Conservation (phyloP, 805 yeast species). For the Teunomyces panamensis region DNA sequence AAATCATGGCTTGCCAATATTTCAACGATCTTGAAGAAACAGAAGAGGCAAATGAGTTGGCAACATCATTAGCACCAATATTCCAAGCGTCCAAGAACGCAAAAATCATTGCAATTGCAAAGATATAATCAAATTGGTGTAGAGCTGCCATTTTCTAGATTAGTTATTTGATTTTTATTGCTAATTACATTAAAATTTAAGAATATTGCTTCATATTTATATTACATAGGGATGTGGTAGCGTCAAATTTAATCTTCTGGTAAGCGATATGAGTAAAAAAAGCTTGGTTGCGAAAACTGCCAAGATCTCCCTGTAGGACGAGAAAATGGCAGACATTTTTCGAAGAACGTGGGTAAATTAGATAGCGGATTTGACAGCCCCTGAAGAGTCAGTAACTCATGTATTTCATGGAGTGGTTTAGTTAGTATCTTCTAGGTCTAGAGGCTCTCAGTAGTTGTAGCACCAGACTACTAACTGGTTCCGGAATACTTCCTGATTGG, state of each 20-base stretch:
- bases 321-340: slow-evolving; percentile 2
- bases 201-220: background rate
- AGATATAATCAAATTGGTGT: slow-evolving; percentile 64
- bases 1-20: slow-evolving; percentile 73
- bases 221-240: background rate
- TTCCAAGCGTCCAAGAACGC: slow-evolving; percentile 78
- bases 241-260: background rate
- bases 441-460: background rate
- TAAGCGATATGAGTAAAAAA: background rate
- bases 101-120: slow-evolving; percentile 66
- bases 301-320: background rate
- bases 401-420: no score
- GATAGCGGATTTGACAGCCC: no score
- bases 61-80: slow-evolving; percentile 80
- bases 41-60: slow-evolving; percentile 76
- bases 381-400: no score
- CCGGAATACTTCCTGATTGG: background rate
- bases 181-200: background rate
- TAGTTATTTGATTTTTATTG: background rate
- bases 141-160: slow-evolving; percentile 30
- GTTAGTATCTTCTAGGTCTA: no score
- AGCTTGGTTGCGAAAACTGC: slow-evolving; percentile 4
- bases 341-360: slow-evolving; percentile 1
- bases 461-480: background rate
- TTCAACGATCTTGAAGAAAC: slow-evolving; percentile 66